A percentile compares a stretch with the other conserved stretches of the same genome.
These are phyloP conservation scores for Brassica incana DNA, from an alignment of 345 rosid genomes.

Conservation along the genomic window DNA sequence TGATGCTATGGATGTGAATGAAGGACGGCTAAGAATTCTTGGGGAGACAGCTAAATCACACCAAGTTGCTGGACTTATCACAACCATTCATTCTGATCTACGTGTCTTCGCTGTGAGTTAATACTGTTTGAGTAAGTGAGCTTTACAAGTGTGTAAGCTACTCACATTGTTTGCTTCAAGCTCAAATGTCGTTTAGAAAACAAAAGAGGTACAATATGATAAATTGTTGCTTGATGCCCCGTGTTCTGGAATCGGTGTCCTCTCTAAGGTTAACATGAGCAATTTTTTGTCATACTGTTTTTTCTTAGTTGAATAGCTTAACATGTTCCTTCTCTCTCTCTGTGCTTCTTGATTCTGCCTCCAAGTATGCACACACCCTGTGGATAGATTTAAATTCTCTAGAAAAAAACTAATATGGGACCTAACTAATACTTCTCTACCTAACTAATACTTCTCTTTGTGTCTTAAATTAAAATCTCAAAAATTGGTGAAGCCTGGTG, in stretches of 20 bases:
- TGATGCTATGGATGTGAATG: conserved; percentile 74
- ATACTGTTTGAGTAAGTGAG: conserved; percentile 23
- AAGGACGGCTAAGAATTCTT: conserved; percentile 90
- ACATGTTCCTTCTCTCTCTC: conserved; percentile 7
- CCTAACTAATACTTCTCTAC: no score
- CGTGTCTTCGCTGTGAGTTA: conserved; percentile 63
- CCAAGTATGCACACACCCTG: conserved; percentile 53
- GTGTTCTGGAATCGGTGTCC: conserved; percentile 96
- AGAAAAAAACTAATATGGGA: background rate
- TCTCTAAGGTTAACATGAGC: conserved; percentile 62
- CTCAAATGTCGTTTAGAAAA: conserved; percentile 42
- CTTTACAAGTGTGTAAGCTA: conserved; percentile 12
- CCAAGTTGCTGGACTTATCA: conserved; percentile 62
- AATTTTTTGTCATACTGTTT: background rate
- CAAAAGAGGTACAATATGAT: conserved; percentile 44
- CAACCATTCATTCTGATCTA: conserved; percentile 70
- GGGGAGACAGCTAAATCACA: conserved; percentile 77
- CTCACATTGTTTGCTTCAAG: conserved; percentile 18
- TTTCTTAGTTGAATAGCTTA: conserved; percentile 6
- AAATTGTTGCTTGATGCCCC: conserved; percentile 95
- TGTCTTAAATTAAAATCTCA: conserved; percentile 3
- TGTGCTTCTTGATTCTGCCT: conserved; percentile 81
- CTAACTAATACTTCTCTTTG: conserved; percentile 16
- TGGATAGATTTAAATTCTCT: background rate
- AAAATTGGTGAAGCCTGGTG: conserved; percentile 80